A percentile compares a stretch with the other conserved stretches of the same genome.
These are phyloP conservation scores for Agaricus subrufescens DNA, from an alignment of 768 basidiomycete species.

Conservation along the genomic window DNA sequence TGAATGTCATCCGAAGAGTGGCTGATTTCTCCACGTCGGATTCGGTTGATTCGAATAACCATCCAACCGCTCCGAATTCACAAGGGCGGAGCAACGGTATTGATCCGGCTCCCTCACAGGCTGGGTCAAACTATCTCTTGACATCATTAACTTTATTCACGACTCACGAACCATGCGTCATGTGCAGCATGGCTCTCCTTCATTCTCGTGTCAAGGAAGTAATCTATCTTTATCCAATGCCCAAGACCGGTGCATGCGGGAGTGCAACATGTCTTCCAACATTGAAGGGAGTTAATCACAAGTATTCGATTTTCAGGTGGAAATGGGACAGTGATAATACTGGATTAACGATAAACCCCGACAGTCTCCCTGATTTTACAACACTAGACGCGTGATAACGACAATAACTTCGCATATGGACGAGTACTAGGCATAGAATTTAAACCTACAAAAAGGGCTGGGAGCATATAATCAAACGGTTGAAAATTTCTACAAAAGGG, in stretches of 20 bases:
- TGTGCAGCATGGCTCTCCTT: conserved; percentile 95
- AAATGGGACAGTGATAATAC: conserved; percentile 18
- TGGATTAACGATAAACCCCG: neutral
- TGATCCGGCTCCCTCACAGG: conserved; percentile 24
- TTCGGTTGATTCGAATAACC: neutral
- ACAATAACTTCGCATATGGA: neutral
- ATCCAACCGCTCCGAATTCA: conserved; percentile 8
- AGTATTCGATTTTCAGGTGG: conserved; percentile 75
- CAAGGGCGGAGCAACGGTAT: neutral
- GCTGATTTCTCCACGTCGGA: conserved; percentile 47
- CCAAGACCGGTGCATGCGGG: conserved; percentile 83
- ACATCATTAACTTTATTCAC: conserved; percentile 82
- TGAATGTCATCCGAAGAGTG: conserved; percentile 69
- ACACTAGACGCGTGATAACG: conserved; percentile 32
- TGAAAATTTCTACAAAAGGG: conserved; percentile 23
- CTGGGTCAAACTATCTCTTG: conserved; percentile 83
- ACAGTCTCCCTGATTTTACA: conserved; percentile 15
- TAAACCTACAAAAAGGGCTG: neutral
- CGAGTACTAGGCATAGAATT: neutral
- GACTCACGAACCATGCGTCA: conserved; percentile 95
- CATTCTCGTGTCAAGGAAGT: conserved; percentile 94
- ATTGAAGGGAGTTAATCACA: conserved; percentile 86
- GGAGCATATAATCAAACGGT: conserved; percentile 6
- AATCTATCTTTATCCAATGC: conserved; percentile 68
- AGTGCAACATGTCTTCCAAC: conserved; percentile 70